A percentile compares a stretch with the other conserved stretches of the same genome.
phyloP scores from a whole-genome alignment of 805 yeast genomes.

The Priceomyces medius region DNA sequence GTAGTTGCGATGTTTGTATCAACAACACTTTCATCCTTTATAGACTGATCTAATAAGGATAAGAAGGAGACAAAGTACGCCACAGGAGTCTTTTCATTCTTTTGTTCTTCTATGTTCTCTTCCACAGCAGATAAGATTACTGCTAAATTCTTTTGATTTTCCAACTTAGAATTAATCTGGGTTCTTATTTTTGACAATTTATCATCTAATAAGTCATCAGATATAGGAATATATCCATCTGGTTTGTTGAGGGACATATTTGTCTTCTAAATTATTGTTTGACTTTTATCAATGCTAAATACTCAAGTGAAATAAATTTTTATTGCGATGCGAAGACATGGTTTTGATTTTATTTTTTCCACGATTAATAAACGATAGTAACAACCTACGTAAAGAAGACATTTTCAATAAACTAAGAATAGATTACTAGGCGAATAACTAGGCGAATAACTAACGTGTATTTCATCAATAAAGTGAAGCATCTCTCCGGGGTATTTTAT shows the following conservation, averaged over 20 bases:
- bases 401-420: no score
- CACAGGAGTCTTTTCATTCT: conserved; percentile 61
- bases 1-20: conserved; percentile 70
- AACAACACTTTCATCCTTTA: conserved; percentile 46
- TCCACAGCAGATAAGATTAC: conserved; percentile 85
- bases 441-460: no score
- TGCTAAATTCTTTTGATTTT: conserved; percentile 84
- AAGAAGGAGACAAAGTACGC: conserved; percentile 85
- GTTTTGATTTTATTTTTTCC: background rate
- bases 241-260: conserved; percentile 34
- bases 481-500: no score
- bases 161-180: conserved; percentile 76
- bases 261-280: background rate
- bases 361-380: background rate
- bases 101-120: conserved; percentile 73
- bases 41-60: conserved; percentile 75
- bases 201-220: conserved; percentile 54
- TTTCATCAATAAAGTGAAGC: no score
- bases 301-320: conserved; percentile 1
- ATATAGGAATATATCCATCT: conserved; percentile 36
- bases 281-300: background rate
- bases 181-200: conserved; percentile 65
- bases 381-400: no score
- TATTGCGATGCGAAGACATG: conserved; percentile 9
- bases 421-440: no score